phyloP scores from a whole-genome alignment of 2,329 filamentous ascomycete species.

The Fusarium fujikuroi region DNA sequence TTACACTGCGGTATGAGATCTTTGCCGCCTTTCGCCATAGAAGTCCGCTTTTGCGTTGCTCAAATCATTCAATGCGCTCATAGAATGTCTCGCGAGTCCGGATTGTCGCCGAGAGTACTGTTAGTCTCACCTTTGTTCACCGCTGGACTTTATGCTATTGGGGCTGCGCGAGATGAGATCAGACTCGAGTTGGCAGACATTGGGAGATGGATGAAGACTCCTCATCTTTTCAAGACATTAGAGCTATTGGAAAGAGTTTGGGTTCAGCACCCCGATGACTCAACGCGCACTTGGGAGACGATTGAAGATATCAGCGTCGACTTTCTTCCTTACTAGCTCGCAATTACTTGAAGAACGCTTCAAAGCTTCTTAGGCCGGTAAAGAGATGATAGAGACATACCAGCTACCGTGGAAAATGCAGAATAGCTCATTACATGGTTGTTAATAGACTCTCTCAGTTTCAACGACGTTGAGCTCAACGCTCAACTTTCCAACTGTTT shows the following conservation, averaged over 20 bases:
- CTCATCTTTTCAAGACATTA: constrained; percentile 18
- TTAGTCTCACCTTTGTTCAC: constrained; percentile 27
- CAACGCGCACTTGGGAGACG: neutral
- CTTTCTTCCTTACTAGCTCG: neutral
- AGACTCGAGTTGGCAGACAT: constrained; percentile 10
- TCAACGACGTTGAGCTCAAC: constrained; percentile 22
- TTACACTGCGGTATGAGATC: constrained; percentile 9
- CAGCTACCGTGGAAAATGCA: neutral
- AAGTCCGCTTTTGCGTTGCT: constrained; percentile 9
- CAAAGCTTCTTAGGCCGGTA: neutral
- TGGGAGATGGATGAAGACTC: constrained; percentile 29
- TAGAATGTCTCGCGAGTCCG: constrained; percentile 6
- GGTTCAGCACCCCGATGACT: neutral
- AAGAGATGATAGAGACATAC: neutral
- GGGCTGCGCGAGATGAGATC: neutral
- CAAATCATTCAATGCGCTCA: constrained; percentile 19
- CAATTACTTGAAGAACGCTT: too few relatives aligned
- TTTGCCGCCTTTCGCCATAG: neutral
- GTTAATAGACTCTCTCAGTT: constrained; percentile 13
- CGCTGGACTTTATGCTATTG: constrained; percentile 15
- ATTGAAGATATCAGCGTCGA: neutral
- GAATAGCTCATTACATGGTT: rapidly evolving
- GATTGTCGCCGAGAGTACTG: constrained; percentile 16
- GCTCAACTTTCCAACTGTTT: constrained; percentile 11
- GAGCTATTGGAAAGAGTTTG: constrained; percentile 17